Evolutionary conservation across 139 green algal species (phyloP).

Genomic region (Micractinium conductrix): DNA sequence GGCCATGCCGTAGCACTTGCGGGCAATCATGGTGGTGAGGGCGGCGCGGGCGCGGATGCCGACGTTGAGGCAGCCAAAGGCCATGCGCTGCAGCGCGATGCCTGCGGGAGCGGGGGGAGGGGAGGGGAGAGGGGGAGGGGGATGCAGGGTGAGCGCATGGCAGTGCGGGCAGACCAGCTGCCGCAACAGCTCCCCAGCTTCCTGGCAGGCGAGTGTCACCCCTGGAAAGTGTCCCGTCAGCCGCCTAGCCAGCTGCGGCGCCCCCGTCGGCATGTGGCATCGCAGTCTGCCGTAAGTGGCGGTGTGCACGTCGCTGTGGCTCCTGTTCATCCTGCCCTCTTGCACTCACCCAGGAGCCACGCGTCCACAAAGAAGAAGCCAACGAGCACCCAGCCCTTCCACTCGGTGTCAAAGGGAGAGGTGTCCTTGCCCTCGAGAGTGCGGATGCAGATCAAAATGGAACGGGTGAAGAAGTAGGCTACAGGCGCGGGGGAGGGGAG

Average conservation of each 20-base stretch:
- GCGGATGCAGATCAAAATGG: slow-evolving; percentile 63
- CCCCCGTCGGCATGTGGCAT: no score
- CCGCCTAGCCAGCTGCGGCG: no score
- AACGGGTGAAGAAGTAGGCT: slow-evolving; percentile 76
- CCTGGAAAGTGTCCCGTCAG: no score
- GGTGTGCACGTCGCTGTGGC: neutral
- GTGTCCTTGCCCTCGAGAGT: slow-evolving; percentile 44
- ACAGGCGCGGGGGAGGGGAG: neutral
- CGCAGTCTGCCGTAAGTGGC: neutral
- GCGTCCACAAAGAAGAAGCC: slow-evolving; percentile 67
- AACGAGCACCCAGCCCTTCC: slow-evolving; percentile 66
- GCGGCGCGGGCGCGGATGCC: slow-evolving; percentile 61
- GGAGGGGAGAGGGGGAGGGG: neutral
- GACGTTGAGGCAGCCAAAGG: slow-evolving; percentile 55
- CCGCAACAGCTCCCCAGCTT: neutral
- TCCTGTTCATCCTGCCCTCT: neutral
- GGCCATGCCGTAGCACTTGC: slow-evolving; percentile 67
- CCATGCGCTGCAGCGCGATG: slow-evolving; percentile 70
- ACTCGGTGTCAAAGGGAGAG: slow-evolving; percentile 33
- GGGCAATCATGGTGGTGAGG: slow-evolving; percentile 59
- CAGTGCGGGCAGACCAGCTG: neutral
- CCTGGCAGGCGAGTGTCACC: no score
- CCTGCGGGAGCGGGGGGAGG: slow-evolving; percentile 30
- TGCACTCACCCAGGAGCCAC: slow-evolving; percentile 54
- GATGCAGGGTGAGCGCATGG: neutral